Evolutionary conservation across 768 basidiomycete species (phyloP).

Genomic region (Cystofilobasidium bisporidii): DNA sequence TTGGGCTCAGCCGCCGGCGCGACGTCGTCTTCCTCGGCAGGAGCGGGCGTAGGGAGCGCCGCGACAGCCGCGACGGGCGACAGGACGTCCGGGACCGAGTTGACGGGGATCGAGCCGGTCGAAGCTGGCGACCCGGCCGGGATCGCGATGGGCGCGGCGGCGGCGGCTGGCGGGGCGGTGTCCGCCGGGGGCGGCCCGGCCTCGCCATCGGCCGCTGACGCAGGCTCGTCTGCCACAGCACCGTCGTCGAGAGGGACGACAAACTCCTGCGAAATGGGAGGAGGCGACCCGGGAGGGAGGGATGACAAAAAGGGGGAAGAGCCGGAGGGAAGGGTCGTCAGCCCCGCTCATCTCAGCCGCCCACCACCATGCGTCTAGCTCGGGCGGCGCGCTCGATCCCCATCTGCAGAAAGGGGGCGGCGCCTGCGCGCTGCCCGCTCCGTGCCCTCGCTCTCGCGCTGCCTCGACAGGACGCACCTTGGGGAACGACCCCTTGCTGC

Average conservation of each 20-base stretch:
- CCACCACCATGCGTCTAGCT: no score
- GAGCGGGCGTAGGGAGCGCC: background rate
- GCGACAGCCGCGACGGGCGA: conserved; percentile 4
- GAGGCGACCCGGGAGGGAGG: background rate
- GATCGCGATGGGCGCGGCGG: conserved; percentile 9
- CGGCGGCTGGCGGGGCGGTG: background rate
- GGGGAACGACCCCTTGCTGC: conserved; percentile 8
- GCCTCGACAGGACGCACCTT: conserved; percentile 13
- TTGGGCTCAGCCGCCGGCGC: background rate
- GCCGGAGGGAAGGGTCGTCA: background rate
- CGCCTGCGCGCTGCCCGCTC: no score
- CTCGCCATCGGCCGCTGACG: background rate
- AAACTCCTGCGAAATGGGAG: background rate
- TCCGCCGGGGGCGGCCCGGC: no score
- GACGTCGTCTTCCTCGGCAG: background rate
- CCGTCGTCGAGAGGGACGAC: background rate
- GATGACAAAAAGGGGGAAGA: background rate
- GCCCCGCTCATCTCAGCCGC: background rate
- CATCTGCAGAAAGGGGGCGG: no score
- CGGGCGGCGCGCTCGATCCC: background rate
- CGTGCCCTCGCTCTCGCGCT: no score
- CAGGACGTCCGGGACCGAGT: conserved; percentile 5
- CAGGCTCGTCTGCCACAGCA: background rate
- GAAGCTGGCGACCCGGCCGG: background rate
- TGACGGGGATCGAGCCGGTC: conserved; percentile 5